phyloP scores from a whole-genome alignment of 805 yeast genomes.

The Maudiozyma serrabonitensis region DNA sequence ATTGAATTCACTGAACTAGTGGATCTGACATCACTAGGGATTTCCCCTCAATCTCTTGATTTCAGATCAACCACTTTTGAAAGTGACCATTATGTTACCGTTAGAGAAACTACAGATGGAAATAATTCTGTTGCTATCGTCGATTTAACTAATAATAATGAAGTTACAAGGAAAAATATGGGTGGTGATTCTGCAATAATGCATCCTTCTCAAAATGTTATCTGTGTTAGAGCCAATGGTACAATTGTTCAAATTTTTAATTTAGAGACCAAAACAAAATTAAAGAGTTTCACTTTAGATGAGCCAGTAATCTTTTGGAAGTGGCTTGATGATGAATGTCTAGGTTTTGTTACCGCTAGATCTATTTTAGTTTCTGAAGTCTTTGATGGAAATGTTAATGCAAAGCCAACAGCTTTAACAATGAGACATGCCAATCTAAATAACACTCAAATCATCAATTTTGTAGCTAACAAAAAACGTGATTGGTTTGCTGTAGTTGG shows the following conservation, averaged over 20 bases:
- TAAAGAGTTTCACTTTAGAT: conserved; percentile 75
- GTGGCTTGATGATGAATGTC: conserved; percentile 65
- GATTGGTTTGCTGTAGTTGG: conserved; percentile 96
- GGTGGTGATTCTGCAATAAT: conserved; percentile 94
- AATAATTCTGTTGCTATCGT: conserved; percentile 85
- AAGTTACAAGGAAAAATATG: conserved; percentile 84
- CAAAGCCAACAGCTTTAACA: conserved; percentile 74
- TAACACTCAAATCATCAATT: conserved; percentile 82
- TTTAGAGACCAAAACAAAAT: conserved; percentile 74
- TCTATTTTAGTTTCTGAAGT: conserved; percentile 74
- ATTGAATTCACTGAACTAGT: conserved; percentile 94
- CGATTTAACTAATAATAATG: conserved; percentile 69
- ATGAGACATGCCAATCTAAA: conserved; percentile 72
- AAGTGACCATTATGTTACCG: conserved; percentile 82
- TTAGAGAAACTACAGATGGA: conserved; percentile 49
- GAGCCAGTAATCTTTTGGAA: conserved; percentile 94
- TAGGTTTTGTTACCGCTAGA: conserved; percentile 79
- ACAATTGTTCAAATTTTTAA: conserved; percentile 93
- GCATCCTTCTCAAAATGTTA: conserved; percentile 84
- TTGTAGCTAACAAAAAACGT: conserved; percentile 66
- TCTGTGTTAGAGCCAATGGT: conserved; percentile 91
- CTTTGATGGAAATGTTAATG: conserved; percentile 64
- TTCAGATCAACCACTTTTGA: conserved; percentile 92
- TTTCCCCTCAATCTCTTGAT: conserved; percentile 75
- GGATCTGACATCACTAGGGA: conserved; percentile 78